Percentiles rank a stretch among this genome's conserved stretches.
These are phyloP conservation scores for Phellopilus nigrolimitatus DNA, from an alignment of 1,284 basidiomycete species.

Conservation along the genomic window DNA sequence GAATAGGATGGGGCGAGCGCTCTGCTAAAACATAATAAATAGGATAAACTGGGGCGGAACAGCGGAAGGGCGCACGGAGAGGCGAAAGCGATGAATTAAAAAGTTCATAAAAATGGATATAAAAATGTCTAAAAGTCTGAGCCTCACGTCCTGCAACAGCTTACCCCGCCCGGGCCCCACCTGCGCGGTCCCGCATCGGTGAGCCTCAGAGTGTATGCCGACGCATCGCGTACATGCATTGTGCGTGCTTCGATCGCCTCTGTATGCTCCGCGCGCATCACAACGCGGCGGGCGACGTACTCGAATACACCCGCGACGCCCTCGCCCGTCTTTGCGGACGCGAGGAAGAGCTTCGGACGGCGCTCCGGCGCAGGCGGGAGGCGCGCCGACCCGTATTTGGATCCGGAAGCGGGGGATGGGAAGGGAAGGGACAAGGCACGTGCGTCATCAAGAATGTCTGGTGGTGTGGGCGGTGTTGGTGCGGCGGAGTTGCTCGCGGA, in stretches of 20 bases:
- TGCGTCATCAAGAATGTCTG: conserved; percentile 11
- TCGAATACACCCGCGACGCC: conserved; percentile 67
- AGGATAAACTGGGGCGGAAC: neutral
- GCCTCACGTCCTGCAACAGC: conserved; percentile 15
- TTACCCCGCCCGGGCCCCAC: neutral
- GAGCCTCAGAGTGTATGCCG: conserved; percentile 24
- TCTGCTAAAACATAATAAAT: too few relatives aligned
- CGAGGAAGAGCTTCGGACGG: conserved; percentile 62
- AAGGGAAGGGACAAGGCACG: conserved; percentile 9
- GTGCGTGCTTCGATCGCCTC: conserved; percentile 38
- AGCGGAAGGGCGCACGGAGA: neutral
- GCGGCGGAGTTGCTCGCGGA: conserved; percentile 22
- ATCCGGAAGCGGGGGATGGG: conserved; percentile 4
- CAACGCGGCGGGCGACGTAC: conserved; percentile 58
- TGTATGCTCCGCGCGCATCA: conserved; percentile 57
- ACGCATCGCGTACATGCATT: conserved; percentile 27
- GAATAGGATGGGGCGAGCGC: too few relatives aligned
- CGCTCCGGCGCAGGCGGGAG: conserved; percentile 34
- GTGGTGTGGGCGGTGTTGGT: conserved; percentile 20
- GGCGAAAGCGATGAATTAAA: too few relatives aligned
- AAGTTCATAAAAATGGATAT: neutral
- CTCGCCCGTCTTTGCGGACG: conserved; percentile 69
- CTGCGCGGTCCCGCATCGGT: neutral
- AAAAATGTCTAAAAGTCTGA: neutral
- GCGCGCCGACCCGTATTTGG: conserved; percentile 20